These are phyloP conservation scores for Pythium pyrilobum DNA, from an alignment of 352 stramenopile species.

Conservation along the genomic window DNA sequence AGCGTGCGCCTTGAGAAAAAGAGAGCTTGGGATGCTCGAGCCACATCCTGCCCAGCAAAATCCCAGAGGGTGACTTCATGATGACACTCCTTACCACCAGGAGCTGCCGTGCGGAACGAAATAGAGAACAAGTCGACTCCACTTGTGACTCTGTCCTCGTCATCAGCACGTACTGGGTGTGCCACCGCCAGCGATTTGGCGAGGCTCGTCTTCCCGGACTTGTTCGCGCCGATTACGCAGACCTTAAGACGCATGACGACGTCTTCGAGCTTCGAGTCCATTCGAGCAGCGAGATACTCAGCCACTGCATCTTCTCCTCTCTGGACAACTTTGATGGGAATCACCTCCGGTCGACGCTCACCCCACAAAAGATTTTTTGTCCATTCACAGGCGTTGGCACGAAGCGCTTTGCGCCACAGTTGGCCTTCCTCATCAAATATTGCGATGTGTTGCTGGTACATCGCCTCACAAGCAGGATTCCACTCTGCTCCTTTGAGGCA, in stretches of 20 bases:
- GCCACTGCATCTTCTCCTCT: not conserved
- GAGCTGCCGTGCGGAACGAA: not conserved
- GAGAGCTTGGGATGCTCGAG: not conserved
- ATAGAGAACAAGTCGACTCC: not conserved
- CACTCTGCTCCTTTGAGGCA: not conserved
- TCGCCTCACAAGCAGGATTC: not conserved
- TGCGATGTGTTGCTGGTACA: not conserved
- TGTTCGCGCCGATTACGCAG: not conserved
- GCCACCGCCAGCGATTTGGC: not conserved
- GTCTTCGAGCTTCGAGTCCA: not conserved
- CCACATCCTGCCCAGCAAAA: not conserved
- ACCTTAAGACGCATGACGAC: not conserved
- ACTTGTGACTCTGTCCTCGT: not conserved
- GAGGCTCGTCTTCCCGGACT: conserved; percentile 1
- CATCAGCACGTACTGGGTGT: no score
- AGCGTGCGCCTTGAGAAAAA: not conserved
- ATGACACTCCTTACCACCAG: not conserved
- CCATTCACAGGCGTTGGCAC: not conserved
- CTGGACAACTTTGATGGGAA: not conserved
- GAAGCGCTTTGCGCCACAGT: not conserved
- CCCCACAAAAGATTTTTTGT: conserved; percentile 1
- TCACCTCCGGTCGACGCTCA: not conserved
- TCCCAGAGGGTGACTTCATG: conserved; percentile 5
- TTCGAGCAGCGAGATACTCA: not conserved
- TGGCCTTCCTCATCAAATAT: not conserved